Percentiles rank a stretch among this genome's conserved stretches.
Evolutionary conservation across 1,139 yeast genomes (phyloP).

Genomic region (Yamadazyma jaroonii): DNA sequence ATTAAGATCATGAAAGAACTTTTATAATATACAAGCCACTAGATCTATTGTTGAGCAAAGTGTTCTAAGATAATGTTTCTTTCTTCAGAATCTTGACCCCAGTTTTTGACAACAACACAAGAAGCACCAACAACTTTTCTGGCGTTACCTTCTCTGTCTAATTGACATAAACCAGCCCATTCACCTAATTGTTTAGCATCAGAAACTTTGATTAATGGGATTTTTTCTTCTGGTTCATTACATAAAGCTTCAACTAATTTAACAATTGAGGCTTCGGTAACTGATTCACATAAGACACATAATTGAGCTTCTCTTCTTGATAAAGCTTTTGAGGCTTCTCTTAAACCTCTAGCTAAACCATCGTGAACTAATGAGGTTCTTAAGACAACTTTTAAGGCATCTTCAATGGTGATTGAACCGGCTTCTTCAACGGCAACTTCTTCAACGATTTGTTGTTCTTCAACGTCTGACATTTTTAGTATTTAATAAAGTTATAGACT

Average conservation of each 20-base stretch:
- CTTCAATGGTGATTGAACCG: slow-evolving; percentile 94
- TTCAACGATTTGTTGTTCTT: slow-evolving; percentile 82
- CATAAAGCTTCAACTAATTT: slow-evolving; percentile 99
- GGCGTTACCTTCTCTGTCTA: slow-evolving; percentile 99
- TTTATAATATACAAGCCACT: slow-evolving; percentile 1
- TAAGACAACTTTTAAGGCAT: slow-evolving; percentile 96
- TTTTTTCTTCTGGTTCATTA: slow-evolving; percentile 95
- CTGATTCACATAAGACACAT: slow-evolving; percentile 97
- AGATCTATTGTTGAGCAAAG: slow-evolving; percentile 80
- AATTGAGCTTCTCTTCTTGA: slow-evolving; percentile 97
- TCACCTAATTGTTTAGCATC: slow-evolving; percentile 99
- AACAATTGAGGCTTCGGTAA: slow-evolving; percentile 95
- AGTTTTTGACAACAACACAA: slow-evolving; percentile 98
- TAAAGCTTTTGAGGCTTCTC: slow-evolving; percentile 99
- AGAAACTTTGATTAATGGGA: slow-evolving; percentile 98
- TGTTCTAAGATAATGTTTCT: slow-evolving; percentile 95
- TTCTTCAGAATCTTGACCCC: slow-evolving; percentile 99
- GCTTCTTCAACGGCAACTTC: slow-evolving; percentile 80
- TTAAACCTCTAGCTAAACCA: slow-evolving; percentile 99
- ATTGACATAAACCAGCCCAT: slow-evolving; percentile 99
- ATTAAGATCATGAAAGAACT: slow-evolving; percentile 2
- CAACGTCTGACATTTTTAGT: slow-evolving; percentile 74
- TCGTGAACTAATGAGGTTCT: slow-evolving; percentile 98
- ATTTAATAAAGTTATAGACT: slow-evolving; percentile 45
- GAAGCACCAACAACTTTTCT: slow-evolving; percentile 99